phyloP scores from a whole-genome alignment of 2,329 filamentous ascomycete species.

The Penicillium sp. region DNA sequence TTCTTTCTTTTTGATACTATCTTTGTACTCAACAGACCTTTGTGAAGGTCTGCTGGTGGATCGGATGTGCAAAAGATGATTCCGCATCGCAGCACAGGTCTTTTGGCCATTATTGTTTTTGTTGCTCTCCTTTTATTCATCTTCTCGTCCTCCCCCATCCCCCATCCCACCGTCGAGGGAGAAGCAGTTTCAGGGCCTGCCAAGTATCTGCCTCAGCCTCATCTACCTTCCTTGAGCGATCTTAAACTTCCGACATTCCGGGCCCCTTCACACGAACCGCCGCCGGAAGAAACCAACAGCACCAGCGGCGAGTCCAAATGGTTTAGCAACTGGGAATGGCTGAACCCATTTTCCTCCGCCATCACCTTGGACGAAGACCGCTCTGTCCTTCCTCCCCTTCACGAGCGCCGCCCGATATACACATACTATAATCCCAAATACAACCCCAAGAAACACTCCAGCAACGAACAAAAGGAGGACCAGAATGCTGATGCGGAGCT shows the following conservation, averaged over 20 bases:
- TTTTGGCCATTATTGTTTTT: conserved; percentile 46
- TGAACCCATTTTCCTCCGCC: conserved; percentile 82
- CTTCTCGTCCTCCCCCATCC: conserved; percentile 44
- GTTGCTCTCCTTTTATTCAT: conserved; percentile 46
- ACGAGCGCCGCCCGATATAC: conserved; percentile 72
- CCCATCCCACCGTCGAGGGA: conserved; percentile 22
- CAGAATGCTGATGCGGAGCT: conserved; percentile 75
- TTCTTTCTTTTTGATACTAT: background rate
- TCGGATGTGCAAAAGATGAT: conserved; percentile 35
- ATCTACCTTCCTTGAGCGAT: conserved; percentile 54
- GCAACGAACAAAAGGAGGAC: conserved; percentile 60
- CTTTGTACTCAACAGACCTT: background rate
- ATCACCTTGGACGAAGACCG: conserved; percentile 79
- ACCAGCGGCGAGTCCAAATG: conserved; percentile 77
- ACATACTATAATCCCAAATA: conserved; percentile 79
- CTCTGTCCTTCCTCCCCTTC: conserved; percentile 76
- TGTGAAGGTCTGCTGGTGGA: conserved; percentile 1
- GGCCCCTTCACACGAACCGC: conserved; percentile 68
- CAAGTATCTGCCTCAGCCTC: conserved; percentile 37
- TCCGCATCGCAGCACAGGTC: conserved; percentile 41
- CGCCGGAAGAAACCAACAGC: conserved; percentile 73
- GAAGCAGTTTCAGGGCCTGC: conserved; percentile 26
- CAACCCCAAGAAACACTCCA: conserved; percentile 36
- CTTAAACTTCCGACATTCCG: conserved; percentile 65
- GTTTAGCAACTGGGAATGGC: conserved; percentile 89